phyloP scores from a whole-genome alignment of 768 basidiomycete species.

The Lentinula detonsa region DNA sequence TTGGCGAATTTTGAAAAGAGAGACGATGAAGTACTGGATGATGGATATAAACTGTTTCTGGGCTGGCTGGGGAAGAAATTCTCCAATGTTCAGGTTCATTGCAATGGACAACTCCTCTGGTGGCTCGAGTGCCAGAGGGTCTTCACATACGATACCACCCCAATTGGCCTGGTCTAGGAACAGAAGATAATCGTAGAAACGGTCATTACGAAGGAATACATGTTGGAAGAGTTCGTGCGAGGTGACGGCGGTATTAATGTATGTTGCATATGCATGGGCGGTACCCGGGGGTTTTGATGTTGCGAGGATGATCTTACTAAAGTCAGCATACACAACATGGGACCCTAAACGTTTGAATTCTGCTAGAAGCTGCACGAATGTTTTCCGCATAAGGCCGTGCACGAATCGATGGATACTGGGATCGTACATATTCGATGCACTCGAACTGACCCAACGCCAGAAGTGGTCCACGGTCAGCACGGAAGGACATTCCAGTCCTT shows the following conservation, averaged over 20 bases:
- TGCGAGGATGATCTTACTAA: slow-evolving; percentile 82
- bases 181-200: slow-evolving; percentile 89
- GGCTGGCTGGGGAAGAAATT: slow-evolving; percentile 80
- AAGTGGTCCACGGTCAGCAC: slow-evolving; percentile 84
- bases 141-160: slow-evolving; percentile 82
- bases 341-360: slow-evolving; percentile 96
- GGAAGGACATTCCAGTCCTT: slow-evolving; percentile 60
- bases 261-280: slow-evolving; percentile 92
- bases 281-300: slow-evolving; percentile 96
- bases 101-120: slow-evolving; percentile 67
- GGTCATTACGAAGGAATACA: slow-evolving; percentile 76
- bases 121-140: slow-evolving; percentile 63
- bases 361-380: slow-evolving; percentile 92
- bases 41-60: slow-evolving; percentile 70
- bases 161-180: slow-evolving; percentile 96
- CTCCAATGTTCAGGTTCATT: slow-evolving; percentile 90
- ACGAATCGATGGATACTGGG: slow-evolving; percentile 90
- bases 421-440: slow-evolving; percentile 83
- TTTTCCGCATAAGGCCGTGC: slow-evolving; percentile 95
- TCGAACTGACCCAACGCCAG: slow-evolving; percentile 95
- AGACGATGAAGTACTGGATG: slow-evolving; percentile 79
- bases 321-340: slow-evolving; percentile 90
- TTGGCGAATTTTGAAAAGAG: slow-evolving; percentile 72
- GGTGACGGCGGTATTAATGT: slow-evolving; percentile 89
- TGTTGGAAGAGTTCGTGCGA: slow-evolving; percentile 96